These are phyloP conservation scores for Cutaneotrichosporon arboriforme DNA, from an alignment of 1,284 basidiomycete genomes.

Conservation along the genomic window DNA sequence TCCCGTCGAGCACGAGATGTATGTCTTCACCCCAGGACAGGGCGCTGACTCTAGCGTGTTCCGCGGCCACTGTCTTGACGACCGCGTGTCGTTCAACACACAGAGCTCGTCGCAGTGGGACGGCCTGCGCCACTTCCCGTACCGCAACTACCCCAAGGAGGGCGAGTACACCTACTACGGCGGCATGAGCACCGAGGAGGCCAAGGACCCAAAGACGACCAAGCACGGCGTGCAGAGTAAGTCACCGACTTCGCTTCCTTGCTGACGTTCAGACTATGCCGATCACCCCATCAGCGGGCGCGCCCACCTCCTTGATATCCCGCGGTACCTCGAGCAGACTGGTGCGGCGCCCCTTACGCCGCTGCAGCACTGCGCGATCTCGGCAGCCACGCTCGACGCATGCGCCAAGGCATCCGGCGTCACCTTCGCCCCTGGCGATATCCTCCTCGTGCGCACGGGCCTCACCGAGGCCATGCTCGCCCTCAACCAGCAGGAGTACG, in stretches of 20 bases:
- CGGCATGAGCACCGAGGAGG: constrained; percentile 10
- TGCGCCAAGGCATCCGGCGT: constrained; percentile 32
- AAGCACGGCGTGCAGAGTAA: constrained; percentile 14
- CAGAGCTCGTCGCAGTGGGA: constrained; percentile 49
- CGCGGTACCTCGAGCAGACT: constrained; percentile 35
- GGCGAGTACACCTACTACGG: constrained; percentile 16
- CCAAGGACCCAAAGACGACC: background rate
- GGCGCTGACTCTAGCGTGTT: constrained; percentile 4
- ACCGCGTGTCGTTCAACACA: constrained; percentile 44
- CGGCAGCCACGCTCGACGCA: constrained; percentile 24
- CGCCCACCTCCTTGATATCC: constrained; percentile 19
- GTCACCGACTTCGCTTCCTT: background rate
- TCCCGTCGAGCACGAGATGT: constrained; percentile 6
- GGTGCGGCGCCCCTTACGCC: constrained; percentile 39
- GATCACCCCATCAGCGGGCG: constrained; percentile 19
- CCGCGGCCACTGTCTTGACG: constrained; percentile 26
- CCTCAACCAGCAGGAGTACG: constrained; percentile 22
- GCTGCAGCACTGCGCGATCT: constrained; percentile 23
- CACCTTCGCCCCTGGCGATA: constrained; percentile 37
- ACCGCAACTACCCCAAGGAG: constrained; percentile 15
- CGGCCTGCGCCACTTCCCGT: constrained; percentile 43
- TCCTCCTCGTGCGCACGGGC: constrained; percentile 45
- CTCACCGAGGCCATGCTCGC: constrained; percentile 43
- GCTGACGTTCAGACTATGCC: constrained; percentile 12
- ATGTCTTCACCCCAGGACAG: too few relatives aligned